Conservation (phyloP, 2,329 filamentous ascomycete species). For the Aspergillus fumigatiaffinis region DNA sequence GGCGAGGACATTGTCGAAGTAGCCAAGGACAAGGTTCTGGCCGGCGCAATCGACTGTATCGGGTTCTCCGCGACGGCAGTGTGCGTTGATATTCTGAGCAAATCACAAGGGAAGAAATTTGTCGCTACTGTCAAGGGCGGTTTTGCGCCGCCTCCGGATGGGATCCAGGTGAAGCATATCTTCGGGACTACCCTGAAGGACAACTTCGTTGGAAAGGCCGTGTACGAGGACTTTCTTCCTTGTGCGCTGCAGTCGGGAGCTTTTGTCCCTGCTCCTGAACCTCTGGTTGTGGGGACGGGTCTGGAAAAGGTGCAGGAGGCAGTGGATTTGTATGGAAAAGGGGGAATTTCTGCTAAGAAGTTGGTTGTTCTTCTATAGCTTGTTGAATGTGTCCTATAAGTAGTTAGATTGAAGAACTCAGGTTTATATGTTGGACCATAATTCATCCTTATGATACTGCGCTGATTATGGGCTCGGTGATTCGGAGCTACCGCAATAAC, state of each 20-base stretch:
- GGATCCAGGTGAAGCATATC: slow-evolving; percentile 19
- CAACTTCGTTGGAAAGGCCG: slow-evolving; percentile 24
- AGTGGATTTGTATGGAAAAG: too few relatives aligned
- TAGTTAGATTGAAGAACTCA: background rate
- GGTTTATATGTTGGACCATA: too few relatives aligned
- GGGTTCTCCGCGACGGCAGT: slow-evolving; percentile 1
- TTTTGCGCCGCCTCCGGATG: slow-evolving; percentile 12
- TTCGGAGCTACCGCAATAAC: too few relatives aligned
- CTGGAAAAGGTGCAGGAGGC: too few relatives aligned
- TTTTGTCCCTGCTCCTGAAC: slow-evolving; percentile 30
- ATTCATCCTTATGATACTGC: too few relatives aligned
- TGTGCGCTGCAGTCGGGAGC: slow-evolving; percentile 25
- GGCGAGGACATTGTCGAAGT: slow-evolving; percentile 9
- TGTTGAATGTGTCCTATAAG: too few relatives aligned
- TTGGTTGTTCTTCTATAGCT: too few relatives aligned
- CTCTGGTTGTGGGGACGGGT: slow-evolving; percentile 25
- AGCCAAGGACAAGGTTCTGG: slow-evolving; percentile 10
- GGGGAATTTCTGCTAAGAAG: too few relatives aligned
- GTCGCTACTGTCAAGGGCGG: slow-evolving; percentile 8
- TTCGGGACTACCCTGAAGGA: slow-evolving; percentile 19
- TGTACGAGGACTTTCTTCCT: slow-evolving; percentile 31
- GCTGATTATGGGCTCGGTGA: background rate
- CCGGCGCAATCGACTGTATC: slow-evolving; percentile 9
- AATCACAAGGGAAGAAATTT: slow-evolving; percentile 14
- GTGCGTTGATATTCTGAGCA: slow-evolving; percentile 10